phyloP scores from a whole-genome alignment of 148 eudicot species.

The Limonium bicolor region DNA sequence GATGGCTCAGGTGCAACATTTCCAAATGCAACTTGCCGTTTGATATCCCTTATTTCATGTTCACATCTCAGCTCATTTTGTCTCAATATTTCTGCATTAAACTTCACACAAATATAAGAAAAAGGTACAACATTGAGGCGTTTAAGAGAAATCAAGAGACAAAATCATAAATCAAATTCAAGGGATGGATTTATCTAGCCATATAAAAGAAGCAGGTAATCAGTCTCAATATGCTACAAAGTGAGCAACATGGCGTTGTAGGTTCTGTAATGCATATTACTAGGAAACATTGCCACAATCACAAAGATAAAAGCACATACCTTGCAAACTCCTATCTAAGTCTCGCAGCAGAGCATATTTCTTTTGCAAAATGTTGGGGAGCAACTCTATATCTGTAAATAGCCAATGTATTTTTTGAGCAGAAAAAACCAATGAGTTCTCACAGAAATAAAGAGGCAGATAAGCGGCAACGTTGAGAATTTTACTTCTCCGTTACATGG shows the following conservation, averaged over 20 bases:
- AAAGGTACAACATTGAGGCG: not conserved
- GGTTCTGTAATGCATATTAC: constrained; percentile 1
- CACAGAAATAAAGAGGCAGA: too few species aligned
- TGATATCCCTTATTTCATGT: constrained; percentile 70
- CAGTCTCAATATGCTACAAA: not conserved
- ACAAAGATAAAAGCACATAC: constrained; percentile 18
- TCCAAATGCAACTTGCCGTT: constrained; percentile 44
- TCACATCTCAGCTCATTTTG: constrained; percentile 80
- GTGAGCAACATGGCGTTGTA: too few species aligned
- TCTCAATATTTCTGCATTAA: constrained; percentile 34
- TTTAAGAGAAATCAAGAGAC: not conserved
- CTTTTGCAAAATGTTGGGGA: constrained; percentile 65
- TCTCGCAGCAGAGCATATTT: constrained; percentile 76
- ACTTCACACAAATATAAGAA: not conserved
- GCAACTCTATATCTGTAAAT: constrained; percentile 61
- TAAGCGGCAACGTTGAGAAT: too few species aligned
- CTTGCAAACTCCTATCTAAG: constrained; percentile 80
- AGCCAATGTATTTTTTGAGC: not conserved
- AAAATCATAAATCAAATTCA: not conserved
- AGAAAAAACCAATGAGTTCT: constrained; percentile 1
- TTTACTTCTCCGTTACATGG: too few species aligned
- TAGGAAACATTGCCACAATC: not conserved
- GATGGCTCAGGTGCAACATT: constrained; percentile 46
- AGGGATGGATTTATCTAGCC: not conserved
- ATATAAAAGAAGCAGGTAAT: not conserved